Conservation (phyloP, 2,329 filamentous ascomycete species). For the Acrocalymma vagum region DNA sequence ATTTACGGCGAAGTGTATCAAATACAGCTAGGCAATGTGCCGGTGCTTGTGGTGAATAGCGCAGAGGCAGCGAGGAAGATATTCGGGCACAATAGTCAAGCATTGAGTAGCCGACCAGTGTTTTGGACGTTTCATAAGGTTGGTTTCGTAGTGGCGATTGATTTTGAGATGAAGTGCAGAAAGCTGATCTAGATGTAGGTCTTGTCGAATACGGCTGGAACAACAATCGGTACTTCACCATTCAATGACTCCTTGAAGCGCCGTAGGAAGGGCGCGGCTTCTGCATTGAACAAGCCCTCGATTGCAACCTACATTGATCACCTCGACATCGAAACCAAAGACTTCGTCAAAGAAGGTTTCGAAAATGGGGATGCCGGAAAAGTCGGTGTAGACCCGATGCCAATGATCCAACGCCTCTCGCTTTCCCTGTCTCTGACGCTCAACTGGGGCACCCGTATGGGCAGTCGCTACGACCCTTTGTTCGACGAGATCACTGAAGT, state of each 20-base stretch:
- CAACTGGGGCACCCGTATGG: constrained; percentile 72
- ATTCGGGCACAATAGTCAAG: constrained; percentile 53
- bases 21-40: constrained; percentile 56
- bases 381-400: constrained; percentile 69
- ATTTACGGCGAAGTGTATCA: constrained; percentile 54
- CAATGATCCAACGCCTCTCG: constrained; percentile 71
- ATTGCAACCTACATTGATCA: constrained; percentile 70
- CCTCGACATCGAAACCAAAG: constrained; percentile 69
- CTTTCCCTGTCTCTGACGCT: constrained; percentile 70
- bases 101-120: constrained; percentile 51
- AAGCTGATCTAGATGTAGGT: constrained; percentile 52
- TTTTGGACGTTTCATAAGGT: constrained; percentile 58
- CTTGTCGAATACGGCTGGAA: constrained; percentile 70
- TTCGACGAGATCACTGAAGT: constrained; percentile 71
- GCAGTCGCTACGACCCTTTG: constrained; percentile 66
- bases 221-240: constrained; percentile 73
- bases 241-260: constrained; percentile 72
- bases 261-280: constrained; percentile 70
- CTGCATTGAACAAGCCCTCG: constrained; percentile 71
- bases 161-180: not conserved
- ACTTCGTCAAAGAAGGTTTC: constrained; percentile 69
- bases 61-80: constrained; percentile 51
- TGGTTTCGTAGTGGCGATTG: not conserved
- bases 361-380: constrained; percentile 65
- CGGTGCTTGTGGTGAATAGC: constrained; percentile 54